Evolutionary conservation across 2,329 filamentous ascomycete species (phyloP).

Genomic region (Diaporthe longicolla): DNA sequence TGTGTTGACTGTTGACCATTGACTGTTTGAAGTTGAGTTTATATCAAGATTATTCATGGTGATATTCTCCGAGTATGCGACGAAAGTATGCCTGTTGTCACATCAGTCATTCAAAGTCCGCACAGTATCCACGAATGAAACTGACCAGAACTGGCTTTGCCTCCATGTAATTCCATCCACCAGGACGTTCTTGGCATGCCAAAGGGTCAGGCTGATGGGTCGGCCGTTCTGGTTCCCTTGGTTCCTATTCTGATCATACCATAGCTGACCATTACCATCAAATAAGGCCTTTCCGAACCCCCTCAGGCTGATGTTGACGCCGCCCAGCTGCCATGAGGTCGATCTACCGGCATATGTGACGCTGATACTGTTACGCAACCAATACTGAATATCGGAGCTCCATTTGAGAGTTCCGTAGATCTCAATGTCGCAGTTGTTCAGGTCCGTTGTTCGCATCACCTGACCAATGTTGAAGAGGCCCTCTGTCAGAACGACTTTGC

Average conservation of each 20-base stretch:
- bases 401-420: constrained; percentile 61
- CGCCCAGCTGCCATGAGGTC: constrained; percentile 65
- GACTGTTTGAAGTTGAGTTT: constrained; percentile 60
- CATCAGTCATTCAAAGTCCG: background rate
- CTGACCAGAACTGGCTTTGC: constrained; percentile 63
- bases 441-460: constrained; percentile 63
- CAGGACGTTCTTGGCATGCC: constrained; percentile 60
- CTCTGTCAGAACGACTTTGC: constrained; percentile 64
- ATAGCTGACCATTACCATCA: constrained; percentile 60
- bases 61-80: constrained; percentile 63
- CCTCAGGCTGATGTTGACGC: constrained; percentile 61
- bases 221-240: constrained; percentile 59
- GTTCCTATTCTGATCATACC: constrained; percentile 60
- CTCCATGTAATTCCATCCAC: constrained; percentile 61
- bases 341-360: constrained; percentile 65
- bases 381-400: constrained; percentile 60
- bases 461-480: constrained; percentile 63
- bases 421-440: constrained; percentile 63
- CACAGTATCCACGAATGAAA: too few species aligned
- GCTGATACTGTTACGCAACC: constrained; percentile 60
- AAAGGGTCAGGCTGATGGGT: constrained; percentile 61
- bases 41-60: constrained; percentile 68
- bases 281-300: constrained; percentile 64
- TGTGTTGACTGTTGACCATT: constrained; percentile 63
- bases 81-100: constrained; percentile 53